Percentiles rank a stretch among this genome's conserved stretches.
These are phyloP conservation scores for Diaporthe eres DNA, from an alignment of 2,329 filamentous ascomycete species.

Conservation along the genomic window DNA sequence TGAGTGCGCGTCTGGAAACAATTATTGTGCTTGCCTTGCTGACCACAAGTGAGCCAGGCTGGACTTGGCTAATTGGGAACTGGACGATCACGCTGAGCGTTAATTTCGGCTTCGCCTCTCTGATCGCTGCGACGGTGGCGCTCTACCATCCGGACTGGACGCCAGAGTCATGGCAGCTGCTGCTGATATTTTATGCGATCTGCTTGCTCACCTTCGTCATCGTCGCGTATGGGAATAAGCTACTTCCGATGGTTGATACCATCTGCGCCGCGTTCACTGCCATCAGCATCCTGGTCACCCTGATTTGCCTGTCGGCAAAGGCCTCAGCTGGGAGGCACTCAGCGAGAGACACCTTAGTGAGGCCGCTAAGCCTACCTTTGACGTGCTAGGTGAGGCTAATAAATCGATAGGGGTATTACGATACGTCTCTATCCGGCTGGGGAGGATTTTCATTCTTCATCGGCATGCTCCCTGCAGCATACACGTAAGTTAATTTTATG, in stretches of 20 bases:
- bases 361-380: background rate
- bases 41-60: slow-evolving; percentile 50
- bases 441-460: slow-evolving; percentile 74
- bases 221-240: slow-evolving; percentile 69
- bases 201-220: slow-evolving; percentile 68
- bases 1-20: rapidly evolving
- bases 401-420: slow-evolving; percentile 62
- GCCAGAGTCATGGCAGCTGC: slow-evolving; percentile 68
- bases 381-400: background rate
- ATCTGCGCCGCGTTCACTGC: slow-evolving; percentile 69
- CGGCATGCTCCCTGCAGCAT: slow-evolving; percentile 70
- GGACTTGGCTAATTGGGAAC: slow-evolving; percentile 67
- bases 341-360: slow-evolving; percentile 62
- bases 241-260: slow-evolving; percentile 72
- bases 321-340: slow-evolving; percentile 68
- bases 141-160: slow-evolving; percentile 69
- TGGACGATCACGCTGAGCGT: slow-evolving; percentile 67
- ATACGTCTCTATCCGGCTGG: slow-evolving; percentile 69
- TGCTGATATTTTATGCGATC: slow-evolving; percentile 74
- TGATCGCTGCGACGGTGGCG: slow-evolving; percentile 65
- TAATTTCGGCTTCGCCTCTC: slow-evolving; percentile 68
- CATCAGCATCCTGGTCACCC: slow-evolving; percentile 68
- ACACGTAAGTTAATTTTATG: slow-evolving; percentile 54
- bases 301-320: slow-evolving; percentile 68
- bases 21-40: background rate